Percentiles rank a stretch among this genome's conserved stretches.
These are phyloP conservation scores for Wallacemonas rigidus DNA, from an alignment of 208 protist species.

Conservation along the genomic window DNA sequence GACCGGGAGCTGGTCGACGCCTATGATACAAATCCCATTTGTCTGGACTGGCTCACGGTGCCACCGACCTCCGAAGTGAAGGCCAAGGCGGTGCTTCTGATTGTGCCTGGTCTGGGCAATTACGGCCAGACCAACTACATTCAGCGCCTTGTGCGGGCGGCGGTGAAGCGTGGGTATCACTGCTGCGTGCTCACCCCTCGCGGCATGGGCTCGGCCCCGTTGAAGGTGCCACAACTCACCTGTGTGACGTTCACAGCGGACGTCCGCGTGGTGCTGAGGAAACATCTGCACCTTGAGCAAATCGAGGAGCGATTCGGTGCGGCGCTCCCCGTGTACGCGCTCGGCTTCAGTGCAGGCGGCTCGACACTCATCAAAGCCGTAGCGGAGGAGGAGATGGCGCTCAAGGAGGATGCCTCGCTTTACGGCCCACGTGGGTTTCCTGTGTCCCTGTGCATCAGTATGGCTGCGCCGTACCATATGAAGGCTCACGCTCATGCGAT, in stretches of 20 bases:
- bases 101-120: constrained; percentile 52
- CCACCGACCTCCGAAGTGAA: constrained; percentile 5
- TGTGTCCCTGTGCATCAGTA: constrained; percentile 25
- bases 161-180: constrained; percentile 34
- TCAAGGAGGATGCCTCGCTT: constrained; percentile 17
- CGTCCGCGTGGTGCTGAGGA: constrained; percentile 29
- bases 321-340: constrained; percentile 35
- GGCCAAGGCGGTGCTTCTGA: constrained; percentile 42
- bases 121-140: constrained; percentile 50
- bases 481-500: constrained; percentile 29
- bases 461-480: constrained; percentile 60
- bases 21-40: constrained; percentile 60
- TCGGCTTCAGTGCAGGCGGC: constrained; percentile 57
- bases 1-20: constrained; percentile 41
- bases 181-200: constrained; percentile 58
- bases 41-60: constrained; percentile 53
- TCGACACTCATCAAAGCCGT: constrained; percentile 37
- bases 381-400: constrained; percentile 37
- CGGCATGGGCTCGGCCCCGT: constrained; percentile 56
- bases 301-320: constrained; percentile 27
- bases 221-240: constrained; percentile 41
- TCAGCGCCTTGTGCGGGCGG: constrained; percentile 27
- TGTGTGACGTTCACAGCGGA: constrained; percentile 55
- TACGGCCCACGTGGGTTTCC: constrained; percentile 32
- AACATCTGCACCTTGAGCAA: constrained; percentile 24